Percentiles rank a stretch among this genome's conserved stretches.
These are phyloP conservation scores for Arthroderma sp. DNA, from an alignment of 2,329 filamentous ascomycete species.

Conservation along the genomic window DNA sequence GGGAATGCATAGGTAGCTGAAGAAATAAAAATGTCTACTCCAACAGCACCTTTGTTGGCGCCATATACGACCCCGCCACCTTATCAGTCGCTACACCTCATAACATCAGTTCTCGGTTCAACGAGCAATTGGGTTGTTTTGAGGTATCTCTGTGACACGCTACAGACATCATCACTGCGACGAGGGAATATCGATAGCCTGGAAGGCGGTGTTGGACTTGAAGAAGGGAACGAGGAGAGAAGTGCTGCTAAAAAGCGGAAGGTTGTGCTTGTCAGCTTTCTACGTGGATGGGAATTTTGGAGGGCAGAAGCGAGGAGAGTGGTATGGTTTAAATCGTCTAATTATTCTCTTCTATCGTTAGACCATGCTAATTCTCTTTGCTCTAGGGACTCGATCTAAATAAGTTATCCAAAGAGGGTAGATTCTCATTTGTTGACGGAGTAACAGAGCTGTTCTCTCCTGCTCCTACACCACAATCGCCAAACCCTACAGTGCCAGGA, in stretches of 20 bases:
- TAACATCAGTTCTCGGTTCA: slow-evolving; percentile 36
- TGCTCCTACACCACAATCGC: background rate
- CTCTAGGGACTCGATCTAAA: slow-evolving; percentile 62
- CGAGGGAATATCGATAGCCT: slow-evolving; percentile 4
- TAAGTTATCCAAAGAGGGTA: slow-evolving; percentile 43
- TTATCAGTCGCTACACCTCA: slow-evolving; percentile 29
- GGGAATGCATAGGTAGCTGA: background rate
- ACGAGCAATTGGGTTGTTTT: slow-evolving; percentile 47
- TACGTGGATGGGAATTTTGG: slow-evolving; percentile 71
- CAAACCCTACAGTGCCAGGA: background rate
- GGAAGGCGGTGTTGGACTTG: slow-evolving; percentile 12
- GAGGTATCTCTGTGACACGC: slow-evolving; percentile 39
- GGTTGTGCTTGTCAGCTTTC: slow-evolving; percentile 70
- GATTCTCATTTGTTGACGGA: slow-evolving; percentile 65
- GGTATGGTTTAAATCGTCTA: slow-evolving; percentile 35
- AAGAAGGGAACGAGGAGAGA: slow-evolving; percentile 4
- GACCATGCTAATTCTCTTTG: background rate
- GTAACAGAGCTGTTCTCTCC: slow-evolving; percentile 46
- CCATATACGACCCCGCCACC: slow-evolving; percentile 24
- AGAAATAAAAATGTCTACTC: slow-evolving; percentile 11
- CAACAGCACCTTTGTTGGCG: slow-evolving; percentile 12
- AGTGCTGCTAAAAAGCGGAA: slow-evolving; percentile 21
- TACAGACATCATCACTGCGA: slow-evolving; percentile 20
- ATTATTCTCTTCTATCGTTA: background rate
- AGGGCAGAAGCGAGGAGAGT: slow-evolving; percentile 55